phyloP scores from a whole-genome alignment of 2,329 filamentous ascomycete genomes.

The Tolypocladium endophyticum region DNA sequence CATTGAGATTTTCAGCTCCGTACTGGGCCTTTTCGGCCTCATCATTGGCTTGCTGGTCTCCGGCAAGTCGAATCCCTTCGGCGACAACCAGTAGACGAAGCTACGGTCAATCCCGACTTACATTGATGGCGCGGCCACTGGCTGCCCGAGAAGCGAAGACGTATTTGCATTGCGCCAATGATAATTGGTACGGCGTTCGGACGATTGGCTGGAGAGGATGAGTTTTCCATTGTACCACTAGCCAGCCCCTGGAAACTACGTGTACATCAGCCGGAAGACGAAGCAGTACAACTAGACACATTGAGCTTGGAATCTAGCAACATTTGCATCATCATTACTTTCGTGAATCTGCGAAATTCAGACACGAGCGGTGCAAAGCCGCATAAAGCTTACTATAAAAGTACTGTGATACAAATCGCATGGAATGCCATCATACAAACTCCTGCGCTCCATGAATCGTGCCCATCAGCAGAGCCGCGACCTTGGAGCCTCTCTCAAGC shows the following conservation, averaged over 20 bases:
- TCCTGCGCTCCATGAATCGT: slow-evolving; percentile 16
- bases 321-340: not conserved
- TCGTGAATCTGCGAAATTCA: not conserved
- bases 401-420: not conserved
- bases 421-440: not conserved
- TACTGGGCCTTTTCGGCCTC: slow-evolving; percentile 89
- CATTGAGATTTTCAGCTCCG: slow-evolving; percentile 98
- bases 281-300: not conserved
- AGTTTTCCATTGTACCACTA: slow-evolving; percentile 24
- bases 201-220: slow-evolving; percentile 23
- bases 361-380: not conserved
- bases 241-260: slow-evolving; percentile 13
- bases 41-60: slow-evolving; percentile 89
- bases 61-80: slow-evolving; percentile 53
- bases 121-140: not conserved
- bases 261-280: slow-evolving; percentile 21
- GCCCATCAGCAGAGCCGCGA: slow-evolving; percentile 74
- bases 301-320: not conserved
- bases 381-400: not conserved
- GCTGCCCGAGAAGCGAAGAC: not conserved
- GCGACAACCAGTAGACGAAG: slow-evolving; percentile 3
- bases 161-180: slow-evolving; percentile 24
- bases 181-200: slow-evolving; percentile 29
- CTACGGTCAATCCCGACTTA: not conserved
- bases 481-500: slow-evolving; percentile 57